phyloP scores from a whole-genome alignment of 306 rosid genomes.

The Ammopiptanthus mongolicus region DNA sequence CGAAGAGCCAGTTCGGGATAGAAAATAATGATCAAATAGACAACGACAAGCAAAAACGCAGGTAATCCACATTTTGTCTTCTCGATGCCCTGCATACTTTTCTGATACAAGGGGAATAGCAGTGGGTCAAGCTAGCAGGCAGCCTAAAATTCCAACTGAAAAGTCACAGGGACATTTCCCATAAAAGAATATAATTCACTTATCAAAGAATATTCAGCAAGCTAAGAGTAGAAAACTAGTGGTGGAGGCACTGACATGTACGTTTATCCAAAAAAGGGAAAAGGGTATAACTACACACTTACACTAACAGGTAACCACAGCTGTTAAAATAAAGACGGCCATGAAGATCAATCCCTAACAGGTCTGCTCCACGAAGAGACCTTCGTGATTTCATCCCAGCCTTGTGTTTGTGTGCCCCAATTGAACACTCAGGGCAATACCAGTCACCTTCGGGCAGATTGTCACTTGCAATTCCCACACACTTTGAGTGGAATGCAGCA shows the following conservation, averaged over 20 bases:
- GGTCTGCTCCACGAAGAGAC: conserved; percentile 87
- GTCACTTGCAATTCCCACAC: conserved; percentile 71
- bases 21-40: neutral
- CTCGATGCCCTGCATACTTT: neutral
- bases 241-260: conserved; percentile 1
- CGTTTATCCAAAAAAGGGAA: conserved; percentile 3
- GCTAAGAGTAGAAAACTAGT: conserved; percentile 1
- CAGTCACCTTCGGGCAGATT: conserved; percentile 93
- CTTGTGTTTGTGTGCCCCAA: conserved; percentile 41
- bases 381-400: conserved; percentile 65
- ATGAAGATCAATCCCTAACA: conserved; percentile 76
- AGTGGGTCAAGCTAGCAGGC: neutral
- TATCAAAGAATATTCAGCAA: conserved; percentile 1
- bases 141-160: neutral
- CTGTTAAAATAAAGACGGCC: conserved; percentile 77
- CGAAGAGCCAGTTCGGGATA: conserved; percentile 5
- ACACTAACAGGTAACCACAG: conserved; percentile 91
- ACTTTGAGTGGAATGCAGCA: conserved; percentile 92
- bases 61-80: conserved; percentile 1
- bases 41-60: neutral
- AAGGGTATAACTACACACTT: conserved; percentile 41
- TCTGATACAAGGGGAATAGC: neutral
- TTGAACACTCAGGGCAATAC: conserved; percentile 97
- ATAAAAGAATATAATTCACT: neutral
- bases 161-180: neutral